Evolutionary conservation across 345 rosid genomes (phyloP).

Genomic region (Populus simonii): DNA sequence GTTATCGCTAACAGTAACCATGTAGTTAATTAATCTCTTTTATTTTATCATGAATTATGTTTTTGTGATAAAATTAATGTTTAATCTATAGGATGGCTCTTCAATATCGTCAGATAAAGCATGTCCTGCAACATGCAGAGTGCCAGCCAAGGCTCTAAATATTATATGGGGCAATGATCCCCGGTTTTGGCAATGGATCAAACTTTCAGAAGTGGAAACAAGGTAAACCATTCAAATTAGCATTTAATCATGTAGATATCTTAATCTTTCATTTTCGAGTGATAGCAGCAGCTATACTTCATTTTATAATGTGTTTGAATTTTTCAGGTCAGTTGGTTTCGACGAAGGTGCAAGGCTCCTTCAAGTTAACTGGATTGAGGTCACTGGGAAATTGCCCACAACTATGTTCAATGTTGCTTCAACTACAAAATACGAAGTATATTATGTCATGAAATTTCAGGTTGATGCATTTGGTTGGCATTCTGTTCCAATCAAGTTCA

Average conservation of each 20-base stretch:
- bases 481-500: conserved; percentile 32
- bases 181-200: conserved; percentile 21
- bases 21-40: background rate
- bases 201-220: background rate
- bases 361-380: conserved; percentile 39
- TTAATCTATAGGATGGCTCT: background rate
- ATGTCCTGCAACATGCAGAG: background rate
- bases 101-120: background rate
- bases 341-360: conserved; percentile 15
- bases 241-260: background rate
- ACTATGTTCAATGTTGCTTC: background rate
- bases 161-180: conserved; percentile 30
- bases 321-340: conserved; percentile 21
- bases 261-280: background rate
- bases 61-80: background rate
- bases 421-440: conserved; percentile 5
- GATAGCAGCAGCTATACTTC: background rate
- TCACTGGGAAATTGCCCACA: conserved; percentile 19
- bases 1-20: background rate
- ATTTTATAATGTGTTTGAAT: background rate
- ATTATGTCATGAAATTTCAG: conserved; percentile 23
- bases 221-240: background rate
- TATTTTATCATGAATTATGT: background rate
- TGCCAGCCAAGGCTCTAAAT: conserved; percentile 22
- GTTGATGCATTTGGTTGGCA: conserved; percentile 40